Conservation (phyloP, 164 flowering plant species). For the Stephania japonica region DNA sequence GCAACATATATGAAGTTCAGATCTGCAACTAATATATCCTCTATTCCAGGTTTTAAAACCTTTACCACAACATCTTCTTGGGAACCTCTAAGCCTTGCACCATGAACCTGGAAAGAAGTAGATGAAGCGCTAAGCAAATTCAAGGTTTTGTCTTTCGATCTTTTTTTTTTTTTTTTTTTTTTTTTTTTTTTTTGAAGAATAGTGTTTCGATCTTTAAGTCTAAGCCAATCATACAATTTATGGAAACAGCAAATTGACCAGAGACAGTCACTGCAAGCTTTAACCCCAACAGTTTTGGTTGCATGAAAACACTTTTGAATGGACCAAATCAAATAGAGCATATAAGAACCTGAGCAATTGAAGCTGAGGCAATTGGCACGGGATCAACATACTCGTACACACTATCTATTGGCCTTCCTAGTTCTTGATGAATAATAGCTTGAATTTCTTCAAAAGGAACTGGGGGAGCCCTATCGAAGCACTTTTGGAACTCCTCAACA, state of each 20-base stretch:
- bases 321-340: background rate
- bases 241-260: background rate
- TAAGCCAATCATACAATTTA: background rate
- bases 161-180: too few species aligned
- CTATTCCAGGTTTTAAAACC: slow-evolving; percentile 93
- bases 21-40: slow-evolving; percentile 85
- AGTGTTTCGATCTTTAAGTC: background rate
- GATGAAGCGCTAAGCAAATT: slow-evolving; percentile 8
- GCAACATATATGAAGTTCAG: slow-evolving; percentile 83
- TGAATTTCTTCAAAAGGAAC: slow-evolving; percentile 79
- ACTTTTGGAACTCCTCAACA: slow-evolving; percentile 84
- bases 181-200: too few species aligned
- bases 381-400: slow-evolving; percentile 89
- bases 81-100: slow-evolving; percentile 75
- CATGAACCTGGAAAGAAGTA: slow-evolving; percentile 66
- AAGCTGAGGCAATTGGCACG: slow-evolving; percentile 95
- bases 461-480: slow-evolving; percentile 85
- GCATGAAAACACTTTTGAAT: background rate
- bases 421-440: slow-evolving; percentile 57
- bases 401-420: slow-evolving; percentile 75
- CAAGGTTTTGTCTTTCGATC: background rate
- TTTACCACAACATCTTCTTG: slow-evolving; percentile 84
- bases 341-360: slow-evolving; percentile 76
- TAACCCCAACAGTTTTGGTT: background rate
- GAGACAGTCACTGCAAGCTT: background rate